Evolutionary conservation across 1,139 yeast genomes (phyloP).

Genomic region (Keqinozyma sinolaborantium): DNA sequence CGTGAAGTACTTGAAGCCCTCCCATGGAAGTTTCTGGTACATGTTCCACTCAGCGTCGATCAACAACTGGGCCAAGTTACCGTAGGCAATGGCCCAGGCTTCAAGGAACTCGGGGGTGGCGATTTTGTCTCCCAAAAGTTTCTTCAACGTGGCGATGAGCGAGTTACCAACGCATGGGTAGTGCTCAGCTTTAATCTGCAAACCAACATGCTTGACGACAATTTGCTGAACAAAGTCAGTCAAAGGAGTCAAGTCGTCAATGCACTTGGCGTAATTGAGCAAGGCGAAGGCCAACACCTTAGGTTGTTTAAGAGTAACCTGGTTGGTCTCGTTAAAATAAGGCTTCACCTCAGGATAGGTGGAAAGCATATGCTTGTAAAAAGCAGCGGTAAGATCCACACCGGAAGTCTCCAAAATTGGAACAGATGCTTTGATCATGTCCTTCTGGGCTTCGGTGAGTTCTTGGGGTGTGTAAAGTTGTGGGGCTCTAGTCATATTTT

Average conservation of each 20-base stretch:
- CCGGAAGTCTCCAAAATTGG: slow-evolving; percentile 61
- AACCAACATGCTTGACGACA: slow-evolving; percentile 63
- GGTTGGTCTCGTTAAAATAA: slow-evolving; percentile 60
- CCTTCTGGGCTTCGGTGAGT: slow-evolving; percentile 26
- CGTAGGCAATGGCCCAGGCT: slow-evolving; percentile 70
- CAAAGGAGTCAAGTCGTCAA: slow-evolving; percentile 56
- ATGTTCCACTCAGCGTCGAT: slow-evolving; percentile 51
- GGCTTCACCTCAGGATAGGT: slow-evolving; percentile 54
- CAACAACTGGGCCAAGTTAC: slow-evolving; percentile 57
- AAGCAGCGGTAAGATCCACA: slow-evolving; percentile 47
- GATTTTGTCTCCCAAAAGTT: slow-evolving; percentile 51
- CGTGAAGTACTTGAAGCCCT: slow-evolving; percentile 50
- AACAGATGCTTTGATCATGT: slow-evolving; percentile 50
- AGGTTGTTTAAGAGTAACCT: slow-evolving; percentile 55
- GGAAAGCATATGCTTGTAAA: slow-evolving; percentile 54
- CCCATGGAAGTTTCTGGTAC: slow-evolving; percentile 50
- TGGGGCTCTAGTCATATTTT: background rate
- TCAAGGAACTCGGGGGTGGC: slow-evolving; percentile 55
- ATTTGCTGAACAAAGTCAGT: slow-evolving; percentile 55
- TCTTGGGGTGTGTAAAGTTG: slow-evolving; percentile 10
- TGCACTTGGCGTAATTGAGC: slow-evolving; percentile 59
- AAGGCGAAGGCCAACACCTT: slow-evolving; percentile 61
- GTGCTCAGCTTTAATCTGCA: slow-evolving; percentile 59
- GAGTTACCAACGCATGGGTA: slow-evolving; percentile 62
- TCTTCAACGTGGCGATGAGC: slow-evolving; percentile 50